phyloP scores from a whole-genome alignment of 352 stramenopile genomes.

The Globisporangium takayamanum region DNA sequence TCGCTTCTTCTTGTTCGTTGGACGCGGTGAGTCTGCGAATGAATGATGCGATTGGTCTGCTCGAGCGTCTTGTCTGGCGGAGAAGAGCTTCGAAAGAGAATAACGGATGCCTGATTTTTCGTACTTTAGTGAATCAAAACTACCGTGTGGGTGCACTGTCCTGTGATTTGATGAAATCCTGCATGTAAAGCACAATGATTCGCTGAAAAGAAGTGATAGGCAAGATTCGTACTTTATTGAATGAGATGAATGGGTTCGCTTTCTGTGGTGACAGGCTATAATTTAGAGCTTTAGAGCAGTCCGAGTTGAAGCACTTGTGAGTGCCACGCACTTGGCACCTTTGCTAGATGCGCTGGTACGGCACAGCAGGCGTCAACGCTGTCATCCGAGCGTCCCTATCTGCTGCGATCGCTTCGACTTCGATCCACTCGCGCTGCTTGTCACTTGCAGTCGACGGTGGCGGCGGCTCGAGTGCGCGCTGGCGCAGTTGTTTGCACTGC shows the following conservation, averaged over 20 bases:
- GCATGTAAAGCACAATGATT: background rate
- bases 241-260: background rate
- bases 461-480: background rate
- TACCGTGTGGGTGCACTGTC: background rate
- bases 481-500: constrained; percentile 9
- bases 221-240: background rate
- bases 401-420: background rate
- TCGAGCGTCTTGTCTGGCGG: too few relatives aligned
- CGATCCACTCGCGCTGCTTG: background rate
- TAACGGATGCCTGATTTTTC: constrained; percentile 10
- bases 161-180: constrained; percentile 1
- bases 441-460: too few relatives aligned
- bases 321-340: background rate
- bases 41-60: background rate
- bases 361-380: background rate
- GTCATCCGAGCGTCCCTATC: background rate
- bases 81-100: background rate
- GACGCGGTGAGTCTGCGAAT: constrained; percentile 4
- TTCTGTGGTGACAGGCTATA: background rate
- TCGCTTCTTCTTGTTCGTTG: background rate
- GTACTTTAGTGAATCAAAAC: background rate
- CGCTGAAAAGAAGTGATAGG: background rate
- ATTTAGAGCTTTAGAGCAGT: background rate
- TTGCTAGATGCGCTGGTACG: constrained; percentile 5
- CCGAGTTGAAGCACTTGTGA: too few relatives aligned